A percentile compares a stretch with the other conserved stretches of the same genome.
Evolutionary conservation across 495 filamentous ascomycete species (phyloP).

Genomic region (Daldinia vernicosa): DNA sequence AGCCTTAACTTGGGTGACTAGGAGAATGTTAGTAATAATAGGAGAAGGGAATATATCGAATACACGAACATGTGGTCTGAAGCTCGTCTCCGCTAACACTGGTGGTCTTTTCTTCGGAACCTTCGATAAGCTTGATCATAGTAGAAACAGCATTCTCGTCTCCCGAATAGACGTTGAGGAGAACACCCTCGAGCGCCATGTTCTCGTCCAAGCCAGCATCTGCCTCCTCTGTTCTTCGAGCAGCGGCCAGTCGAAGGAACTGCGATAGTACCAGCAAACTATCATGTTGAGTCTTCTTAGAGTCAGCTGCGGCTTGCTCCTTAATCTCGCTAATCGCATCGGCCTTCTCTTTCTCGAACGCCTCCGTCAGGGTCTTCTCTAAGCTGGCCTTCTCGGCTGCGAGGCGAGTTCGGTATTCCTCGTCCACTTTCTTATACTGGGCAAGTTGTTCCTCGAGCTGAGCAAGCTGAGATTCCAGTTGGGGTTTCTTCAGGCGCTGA

Average conservation of each 20-base stretch:
- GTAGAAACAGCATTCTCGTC: conserved; percentile 80
- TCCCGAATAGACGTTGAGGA: conserved; percentile 89
- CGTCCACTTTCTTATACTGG: conserved; percentile 83
- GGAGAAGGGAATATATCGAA: not conserved
- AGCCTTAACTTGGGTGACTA: conserved; percentile 76
- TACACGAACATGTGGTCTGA: conserved; percentile 77
- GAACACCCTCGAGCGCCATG: conserved; percentile 86
- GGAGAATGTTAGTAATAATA: conserved; percentile 41
- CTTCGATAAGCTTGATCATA: conserved; percentile 86
- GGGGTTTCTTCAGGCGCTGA: conserved; percentile 88
- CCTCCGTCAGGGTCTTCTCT: conserved; percentile 73
- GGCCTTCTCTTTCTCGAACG: conserved; percentile 74
- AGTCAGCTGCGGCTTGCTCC: conserved; percentile 66
- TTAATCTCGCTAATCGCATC: conserved; percentile 64
- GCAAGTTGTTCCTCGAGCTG: conserved; percentile 86
- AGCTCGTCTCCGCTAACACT: conserved; percentile 71
- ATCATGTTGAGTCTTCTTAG: conserved; percentile 60
- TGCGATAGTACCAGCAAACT: conserved; percentile 75
- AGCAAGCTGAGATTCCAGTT: conserved; percentile 73
- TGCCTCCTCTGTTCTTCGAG: conserved; percentile 70
- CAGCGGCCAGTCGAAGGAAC: conserved; percentile 81
- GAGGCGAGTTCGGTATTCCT: conserved; percentile 75
- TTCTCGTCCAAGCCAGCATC: conserved; percentile 73
- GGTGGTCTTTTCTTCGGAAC: conserved; percentile 74
- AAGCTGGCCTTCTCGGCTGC: conserved; percentile 74